Evolutionary conservation across 2,329 filamentous ascomycete genomes (phyloP), one percentile per base, ranked within the genome.

Genomic region (Reticulascus tulasneorum): DNA sequence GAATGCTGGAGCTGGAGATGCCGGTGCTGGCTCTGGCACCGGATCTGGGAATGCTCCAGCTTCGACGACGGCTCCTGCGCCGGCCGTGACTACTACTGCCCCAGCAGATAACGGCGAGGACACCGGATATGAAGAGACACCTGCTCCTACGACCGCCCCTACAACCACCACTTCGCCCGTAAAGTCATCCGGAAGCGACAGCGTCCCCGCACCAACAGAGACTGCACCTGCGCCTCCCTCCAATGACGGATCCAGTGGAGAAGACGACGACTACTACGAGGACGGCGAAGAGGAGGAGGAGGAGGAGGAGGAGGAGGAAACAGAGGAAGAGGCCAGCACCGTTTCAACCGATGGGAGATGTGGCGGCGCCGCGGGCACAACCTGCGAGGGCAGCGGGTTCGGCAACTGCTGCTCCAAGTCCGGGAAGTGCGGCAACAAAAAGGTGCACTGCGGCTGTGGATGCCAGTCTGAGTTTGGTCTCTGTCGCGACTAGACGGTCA

Each of bases 381-480:
- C 63, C 18, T 69, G 67, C 43, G 45, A 53, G 23, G 64, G 63
- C n/a, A 65, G 60, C 40, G 31, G 44, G 9, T 67, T 60, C 37
- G 66, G 66, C 3, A 47, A 61, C 37, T 69, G 68, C 54, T 72
- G 67, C 53, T 67, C 63, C 12, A 52, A 48, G 37, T 50, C 52
- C 43, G 52, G 62, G 30, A 57, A 53, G 48, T 72, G 69, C 37
- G 61, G 62, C 6, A 52, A 48, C 26, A 57, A 55, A 43, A 51
- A 48, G 22, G 48, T 52, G 20, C 56, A 63, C 40, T 66, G 64
- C 44, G 52, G 51, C 9, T 55, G 53, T 24, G 58, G 57, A 11
- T 67, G 63, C 47, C 56, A 64, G 47, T 35, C 42, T 8, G 47
- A 35, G n/a, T 64, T 60, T 43, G 61, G 61, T 12, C 42, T 50